Percentiles rank a stretch among this genome's conserved stretches.
Evolutionary conservation across 2,329 filamentous ascomycete species (phyloP).

Genomic region (Didymella sp.): DNA sequence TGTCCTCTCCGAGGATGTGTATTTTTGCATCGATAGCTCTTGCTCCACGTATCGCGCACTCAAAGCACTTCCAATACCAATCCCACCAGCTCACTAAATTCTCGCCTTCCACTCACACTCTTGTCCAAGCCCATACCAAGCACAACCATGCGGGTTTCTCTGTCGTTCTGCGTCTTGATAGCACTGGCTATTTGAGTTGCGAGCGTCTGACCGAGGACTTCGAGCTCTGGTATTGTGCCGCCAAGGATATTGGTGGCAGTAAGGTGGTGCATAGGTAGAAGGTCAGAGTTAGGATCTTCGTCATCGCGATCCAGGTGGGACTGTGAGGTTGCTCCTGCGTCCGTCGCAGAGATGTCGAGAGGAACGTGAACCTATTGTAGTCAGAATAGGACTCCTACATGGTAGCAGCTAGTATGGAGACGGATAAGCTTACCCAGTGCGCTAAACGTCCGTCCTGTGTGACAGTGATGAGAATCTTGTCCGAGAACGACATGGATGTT

Average conservation of each 20-base stretch:
- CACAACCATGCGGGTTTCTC: slow-evolving; percentile 65
- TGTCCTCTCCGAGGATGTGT: not conserved
- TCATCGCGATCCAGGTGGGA: slow-evolving; percentile 56
- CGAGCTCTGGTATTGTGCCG: slow-evolving; percentile 77
- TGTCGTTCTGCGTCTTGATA: slow-evolving; percentile 73
- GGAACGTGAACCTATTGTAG: slow-evolving; percentile 74
- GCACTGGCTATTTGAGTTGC: slow-evolving; percentile 87
- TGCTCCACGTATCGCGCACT: slow-evolving; percentile 1
- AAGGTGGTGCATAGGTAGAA: slow-evolving; percentile 80
- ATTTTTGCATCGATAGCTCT: not conserved
- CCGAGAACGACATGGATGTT: slow-evolving; percentile 75
- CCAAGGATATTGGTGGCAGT: slow-evolving; percentile 88
- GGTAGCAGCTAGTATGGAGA: not conserved
- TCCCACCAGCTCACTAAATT: slow-evolving; percentile 54
- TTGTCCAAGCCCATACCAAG: slow-evolving; percentile 64
- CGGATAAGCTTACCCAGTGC: slow-evolving; percentile 77
- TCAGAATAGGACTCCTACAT: not conserved
- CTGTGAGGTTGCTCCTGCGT: slow-evolving; percentile 63
- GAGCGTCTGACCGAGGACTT: slow-evolving; percentile 85
- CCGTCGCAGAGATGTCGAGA: slow-evolving; percentile 71
- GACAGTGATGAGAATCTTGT: slow-evolving; percentile 90
- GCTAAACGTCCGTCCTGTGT: slow-evolving; percentile 84
- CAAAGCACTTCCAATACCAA: slow-evolving; percentile 51
- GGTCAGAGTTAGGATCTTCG: slow-evolving; percentile 46
- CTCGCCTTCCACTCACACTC: slow-evolving; percentile 57